Conservation (phyloP, 306 rosid species). For the Rosa persica region DNA sequence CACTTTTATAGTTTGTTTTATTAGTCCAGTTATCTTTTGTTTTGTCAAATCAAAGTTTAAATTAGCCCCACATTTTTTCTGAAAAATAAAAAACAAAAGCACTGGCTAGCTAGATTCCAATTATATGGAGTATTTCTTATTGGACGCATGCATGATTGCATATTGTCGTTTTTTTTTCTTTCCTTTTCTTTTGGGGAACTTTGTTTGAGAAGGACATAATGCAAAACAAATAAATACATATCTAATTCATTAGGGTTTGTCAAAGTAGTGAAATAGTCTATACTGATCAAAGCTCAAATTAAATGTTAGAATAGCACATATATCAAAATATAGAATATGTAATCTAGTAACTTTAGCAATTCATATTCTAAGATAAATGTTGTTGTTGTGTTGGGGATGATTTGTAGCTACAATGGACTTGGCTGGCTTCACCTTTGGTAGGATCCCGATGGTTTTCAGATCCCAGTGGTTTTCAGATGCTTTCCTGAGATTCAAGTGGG, state of each 20-base stretch:
- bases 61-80: neutral
- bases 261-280: neutral
- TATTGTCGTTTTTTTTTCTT: neutral
- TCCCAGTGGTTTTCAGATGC: too few species aligned
- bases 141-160: neutral
- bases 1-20: conserved; percentile 13
- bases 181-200: neutral
- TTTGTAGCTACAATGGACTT: too few species aligned
- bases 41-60: conserved; percentile 2
- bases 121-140: neutral
- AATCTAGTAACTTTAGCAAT: too few species aligned
- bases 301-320: too few species aligned
- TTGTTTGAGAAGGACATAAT: neutral
- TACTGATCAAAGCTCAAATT: neutral
- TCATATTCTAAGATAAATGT: too few species aligned
- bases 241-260: neutral
- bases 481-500: too few species aligned
- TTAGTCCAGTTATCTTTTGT: neutral
- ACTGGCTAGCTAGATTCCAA: conserved; percentile 5
- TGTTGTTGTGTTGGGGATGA: too few species aligned
- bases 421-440: too few species aligned
- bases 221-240: neutral
- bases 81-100: neutral
- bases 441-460: too few species aligned
- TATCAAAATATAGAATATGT: too few species aligned